Evolutionary conservation across 176 grass and related monocot genomes (phyloP), one percentile per base, ranked within the genome.

Genomic region (Olyra latifolia): DNA sequence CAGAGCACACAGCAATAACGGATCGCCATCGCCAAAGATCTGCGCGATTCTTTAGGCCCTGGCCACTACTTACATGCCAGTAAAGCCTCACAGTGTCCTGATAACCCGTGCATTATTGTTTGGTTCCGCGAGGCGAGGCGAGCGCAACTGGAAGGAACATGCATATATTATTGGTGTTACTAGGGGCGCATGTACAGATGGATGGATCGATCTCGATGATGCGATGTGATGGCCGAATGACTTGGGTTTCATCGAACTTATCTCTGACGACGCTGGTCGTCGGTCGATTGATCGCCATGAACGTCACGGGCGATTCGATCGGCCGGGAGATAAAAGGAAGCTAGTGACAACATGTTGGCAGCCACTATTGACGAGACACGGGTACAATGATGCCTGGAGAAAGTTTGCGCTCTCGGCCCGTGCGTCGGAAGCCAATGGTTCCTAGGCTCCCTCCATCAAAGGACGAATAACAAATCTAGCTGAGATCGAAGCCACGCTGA

Each of bases 221-320:
- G 42, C 11, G 86, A 83, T 55, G 59, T 50, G 71, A 66, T 70
- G n/a, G 74, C 48, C 20, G 67, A 78, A 30, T 72, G 80, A 88
- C 80, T 72, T 88, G 50, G 41, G 67, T 57, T 59, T 61, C 59
- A 58, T 62, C 55, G 14, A 83, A 8, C 67, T 50, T 67, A 79
- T 66, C 76, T 72, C 55, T 83, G 59, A 57, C 64, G 8, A 32
- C 10, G 42, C 50, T 0, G 24, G 29, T 48, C n/a, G 72, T 41
- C 0, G 19, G n/a, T 48, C n/a, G 72, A 20, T 17, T 1, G 24
- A 10, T 64, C 40, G 41, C 75, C 86, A 2, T 67, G 24, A 88
- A 77, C 80, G 42, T 66, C 57, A 44, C 19, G 45, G 29, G 67
- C 20, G 73, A 72, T 66, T 23, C 15, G 32, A 35, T 35, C 32